A percentile compares a stretch with the other conserved stretches of the same genome.
Evolutionary conservation across 1,284 basidiomycete species (phyloP).

Genomic region (Sphagnurus paluster): DNA sequence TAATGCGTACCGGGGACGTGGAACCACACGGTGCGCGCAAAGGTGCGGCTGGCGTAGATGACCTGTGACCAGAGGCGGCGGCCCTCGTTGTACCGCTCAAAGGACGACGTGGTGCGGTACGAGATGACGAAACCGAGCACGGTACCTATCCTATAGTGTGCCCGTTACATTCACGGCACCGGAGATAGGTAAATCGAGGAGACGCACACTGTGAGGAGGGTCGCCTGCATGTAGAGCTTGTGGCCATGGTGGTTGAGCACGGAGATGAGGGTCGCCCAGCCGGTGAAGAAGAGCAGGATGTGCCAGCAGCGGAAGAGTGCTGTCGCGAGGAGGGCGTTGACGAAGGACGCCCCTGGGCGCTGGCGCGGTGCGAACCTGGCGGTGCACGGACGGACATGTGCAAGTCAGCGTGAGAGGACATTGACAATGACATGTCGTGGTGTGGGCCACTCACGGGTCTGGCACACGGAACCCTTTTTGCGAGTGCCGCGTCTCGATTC

Average conservation of each 20-base stretch:
- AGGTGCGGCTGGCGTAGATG: conserved; percentile 55
- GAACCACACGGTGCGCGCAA: conserved; percentile 63
- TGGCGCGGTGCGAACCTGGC: conserved; percentile 43
- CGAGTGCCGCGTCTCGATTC: conserved; percentile 20
- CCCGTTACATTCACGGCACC: background rate
- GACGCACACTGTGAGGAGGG: conserved; percentile 62
- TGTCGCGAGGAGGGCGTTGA: conserved; percentile 57
- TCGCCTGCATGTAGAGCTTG: conserved; percentile 45
- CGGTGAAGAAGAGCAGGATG: conserved; percentile 59
- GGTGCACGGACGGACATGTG: too few relatives aligned
- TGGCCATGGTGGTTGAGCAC: conserved; percentile 50
- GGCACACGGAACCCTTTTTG: conserved; percentile 33
- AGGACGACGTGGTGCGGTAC: conserved; percentile 73
- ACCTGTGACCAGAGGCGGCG: conserved; percentile 70
- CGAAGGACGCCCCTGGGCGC: conserved; percentile 40
- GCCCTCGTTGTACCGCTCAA: conserved; percentile 76
- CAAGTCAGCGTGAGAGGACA: too few relatives aligned
- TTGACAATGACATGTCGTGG: too few relatives aligned
- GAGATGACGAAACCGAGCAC: conserved; percentile 68
- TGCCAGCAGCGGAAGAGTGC: conserved; percentile 70
- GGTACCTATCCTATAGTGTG: conserved; percentile 50
- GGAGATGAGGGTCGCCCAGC: conserved; percentile 56
- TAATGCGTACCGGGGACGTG: conserved; percentile 59
- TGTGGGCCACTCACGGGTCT: conserved; percentile 38
- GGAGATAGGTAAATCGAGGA: background rate